These are phyloP conservation scores for Arabidopsis lyrata DNA, from an alignment of 441 rosid species.

Conservation along the genomic window DNA sequence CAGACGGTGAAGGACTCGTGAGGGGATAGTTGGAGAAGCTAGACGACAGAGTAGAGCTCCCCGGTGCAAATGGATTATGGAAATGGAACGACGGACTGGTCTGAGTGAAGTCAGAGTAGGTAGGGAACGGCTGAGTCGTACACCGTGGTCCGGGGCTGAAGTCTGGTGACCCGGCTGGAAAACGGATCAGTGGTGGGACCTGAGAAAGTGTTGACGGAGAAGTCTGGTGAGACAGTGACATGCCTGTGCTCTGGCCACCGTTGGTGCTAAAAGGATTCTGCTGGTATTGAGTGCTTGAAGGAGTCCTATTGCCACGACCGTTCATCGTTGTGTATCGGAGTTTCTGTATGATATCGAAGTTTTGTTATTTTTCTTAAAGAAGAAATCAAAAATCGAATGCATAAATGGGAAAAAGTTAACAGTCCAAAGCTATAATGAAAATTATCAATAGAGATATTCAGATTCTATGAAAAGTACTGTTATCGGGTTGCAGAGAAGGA, in stretches of 20 bases:
- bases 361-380: neutral
- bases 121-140: neutral
- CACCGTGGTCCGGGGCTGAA: neutral
- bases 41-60: no score
- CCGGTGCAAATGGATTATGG: no score
- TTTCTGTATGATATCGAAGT: neutral
- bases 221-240: neutral
- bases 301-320: neutral
- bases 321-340: neutral
- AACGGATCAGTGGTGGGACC: neutral
- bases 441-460: neutral
- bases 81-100: no score
- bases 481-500: neutral
- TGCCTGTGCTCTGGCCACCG: neutral
- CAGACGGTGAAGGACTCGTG: no score
- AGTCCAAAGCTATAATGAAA: neutral
- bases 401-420: neutral
- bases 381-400: no score
- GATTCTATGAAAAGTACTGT: no score
- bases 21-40: no score
- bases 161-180: neutral
- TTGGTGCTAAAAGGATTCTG: neutral
- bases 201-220: neutral
- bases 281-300: neutral
- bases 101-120: neutral